A percentile compares a stretch with the other conserved stretches of the same genome.
Evolutionary conservation across 2,329 filamentous ascomycete species (phyloP).

Genomic region (Amauroascus verrucosus): DNA sequence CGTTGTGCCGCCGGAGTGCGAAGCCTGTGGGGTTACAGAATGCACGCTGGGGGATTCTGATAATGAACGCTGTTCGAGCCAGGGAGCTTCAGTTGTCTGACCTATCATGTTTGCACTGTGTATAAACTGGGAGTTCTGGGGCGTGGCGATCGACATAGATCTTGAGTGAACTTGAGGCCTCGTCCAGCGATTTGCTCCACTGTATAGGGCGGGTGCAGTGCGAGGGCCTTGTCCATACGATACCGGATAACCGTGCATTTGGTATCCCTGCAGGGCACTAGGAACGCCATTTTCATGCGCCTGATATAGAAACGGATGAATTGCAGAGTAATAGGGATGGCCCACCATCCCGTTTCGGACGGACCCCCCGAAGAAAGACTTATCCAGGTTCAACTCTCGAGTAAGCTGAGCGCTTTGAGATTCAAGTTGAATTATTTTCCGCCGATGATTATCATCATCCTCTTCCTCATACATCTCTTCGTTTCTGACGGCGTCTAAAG

Average conservation of each 20-base stretch:
- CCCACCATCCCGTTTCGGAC: not conserved
- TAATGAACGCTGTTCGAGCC: not conserved
- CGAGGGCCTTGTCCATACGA: not conserved
- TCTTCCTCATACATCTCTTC: conserved; percentile 97
- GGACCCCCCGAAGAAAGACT: not conserved
- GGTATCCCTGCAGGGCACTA: not conserved
- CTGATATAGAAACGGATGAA: not conserved
- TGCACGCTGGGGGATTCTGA: not conserved
- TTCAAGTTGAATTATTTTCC: not conserved
- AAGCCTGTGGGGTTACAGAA: not conserved
- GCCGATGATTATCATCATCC: conserved; percentile 54
- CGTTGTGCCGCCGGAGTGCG: not conserved
- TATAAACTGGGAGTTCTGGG: not conserved
- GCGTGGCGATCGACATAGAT: not conserved
- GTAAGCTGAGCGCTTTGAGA: not conserved
- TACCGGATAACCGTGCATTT: not conserved
- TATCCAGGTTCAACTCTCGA: not conserved
- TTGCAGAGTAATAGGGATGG: not conserved
- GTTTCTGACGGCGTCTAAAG: conserved; percentile 73
- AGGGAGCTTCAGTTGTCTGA: not conserved
- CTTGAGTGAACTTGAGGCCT: not conserved
- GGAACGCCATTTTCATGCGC: not conserved
- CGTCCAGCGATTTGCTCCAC: not conserved
- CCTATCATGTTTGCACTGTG: not conserved
- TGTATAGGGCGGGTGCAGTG: not conserved